Base-by-base conservation (phyloP, 2,329 filamentous ascomycete genomes). In the Colletotrichum spinosum region DNA sequence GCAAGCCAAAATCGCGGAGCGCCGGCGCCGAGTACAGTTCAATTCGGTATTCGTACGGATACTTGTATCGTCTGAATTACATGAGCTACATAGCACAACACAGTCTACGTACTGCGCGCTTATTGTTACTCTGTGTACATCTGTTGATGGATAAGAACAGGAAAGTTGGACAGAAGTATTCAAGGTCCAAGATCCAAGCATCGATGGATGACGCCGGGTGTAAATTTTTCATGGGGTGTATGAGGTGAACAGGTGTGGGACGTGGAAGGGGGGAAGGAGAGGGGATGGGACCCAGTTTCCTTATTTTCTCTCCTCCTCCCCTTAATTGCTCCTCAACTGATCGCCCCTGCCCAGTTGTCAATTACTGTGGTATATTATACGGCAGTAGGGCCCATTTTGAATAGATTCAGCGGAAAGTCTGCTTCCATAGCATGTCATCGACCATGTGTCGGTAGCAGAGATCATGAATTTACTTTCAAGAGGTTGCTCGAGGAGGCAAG, bases 141-240 rank as follows among this genome's bases (percentile, higher is more conserved):
- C 25, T 25, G 25, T 25, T 25, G 52, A 37, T 38, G 51, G 52
- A 41, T 17, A 52, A 49, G 58, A 66, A 63, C 63, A 66, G 63
- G 63, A 66, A 66, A 66, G 58, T 63, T 66, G 58, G 58, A 56
- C 53, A 62, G 25, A 25, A 25, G 25, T 25, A 25, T 25, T 50
- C 51, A 42, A 45, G 48, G 63, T 56, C 49, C 60, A 60, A 59
- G 54, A 55, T 60, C 54, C 65, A 59, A 67, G 64, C 49, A 67
- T 60, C 60, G 38, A 60, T 37, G 64, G 38, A 67, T 64, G 44
- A 60, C 57, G 57, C 57, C 51, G 37, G 49, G 54, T 60, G 42
- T 37, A 41, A 60, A 55, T n/a, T 51, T 54, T 64, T 49, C 34
- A 17, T 48, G 59, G 42, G 49, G 58, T 50, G 46, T 45, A 38